A percentile compares a stretch with the other conserved stretches of the same genome.
phyloP scores from a whole-genome alignment of 768 basidiomycete species.

The Rickenella mellea region DNA sequence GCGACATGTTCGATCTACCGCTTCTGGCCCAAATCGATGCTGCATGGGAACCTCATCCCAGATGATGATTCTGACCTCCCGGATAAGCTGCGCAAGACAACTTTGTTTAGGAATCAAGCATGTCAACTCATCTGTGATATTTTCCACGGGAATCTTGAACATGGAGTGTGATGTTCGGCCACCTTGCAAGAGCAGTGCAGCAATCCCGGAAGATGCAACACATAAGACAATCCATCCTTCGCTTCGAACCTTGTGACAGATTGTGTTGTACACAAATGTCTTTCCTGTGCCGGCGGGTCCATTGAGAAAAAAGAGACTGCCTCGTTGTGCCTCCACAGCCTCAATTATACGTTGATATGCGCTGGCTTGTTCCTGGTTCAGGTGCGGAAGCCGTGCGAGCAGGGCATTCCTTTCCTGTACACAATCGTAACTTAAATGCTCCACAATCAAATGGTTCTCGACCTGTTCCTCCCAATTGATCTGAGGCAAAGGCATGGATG shows the following conservation, averaged over 20 bases:
- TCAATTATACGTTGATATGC: constrained; percentile 21
- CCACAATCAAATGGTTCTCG: constrained; percentile 9
- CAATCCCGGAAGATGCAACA: constrained; percentile 42
- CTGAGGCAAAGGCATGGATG: constrained; percentile 10
- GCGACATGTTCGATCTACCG: constrained; percentile 26
- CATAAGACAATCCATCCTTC: constrained; percentile 28
- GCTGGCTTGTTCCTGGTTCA: constrained; percentile 21
- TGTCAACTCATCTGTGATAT: constrained; percentile 14
- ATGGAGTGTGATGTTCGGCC: constrained; percentile 38
- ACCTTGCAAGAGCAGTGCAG: constrained; percentile 31
- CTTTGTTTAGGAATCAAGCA: constrained; percentile 26
- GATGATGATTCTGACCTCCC: constrained; percentile 23
- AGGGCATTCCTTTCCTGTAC: not conserved
- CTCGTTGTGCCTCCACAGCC: constrained; percentile 13
- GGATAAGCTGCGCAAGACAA: constrained; percentile 23
- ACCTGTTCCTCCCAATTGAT: constrained; percentile 10
- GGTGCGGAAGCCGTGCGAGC: constrained; percentile 5
- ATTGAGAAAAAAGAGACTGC: constrained; percentile 26
- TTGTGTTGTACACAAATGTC: constrained; percentile 31
- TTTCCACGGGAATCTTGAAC: constrained; percentile 37
- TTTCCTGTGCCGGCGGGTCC: constrained; percentile 37
- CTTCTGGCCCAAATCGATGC: constrained; percentile 26
- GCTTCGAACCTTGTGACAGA: constrained; percentile 19
- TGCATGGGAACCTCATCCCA: constrained; percentile 36
- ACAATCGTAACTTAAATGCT: constrained; percentile 9